Base-by-base conservation (phyloP, 495 filamentous ascomycete species). In the Hypoxylon lienhwacheense region DNA sequence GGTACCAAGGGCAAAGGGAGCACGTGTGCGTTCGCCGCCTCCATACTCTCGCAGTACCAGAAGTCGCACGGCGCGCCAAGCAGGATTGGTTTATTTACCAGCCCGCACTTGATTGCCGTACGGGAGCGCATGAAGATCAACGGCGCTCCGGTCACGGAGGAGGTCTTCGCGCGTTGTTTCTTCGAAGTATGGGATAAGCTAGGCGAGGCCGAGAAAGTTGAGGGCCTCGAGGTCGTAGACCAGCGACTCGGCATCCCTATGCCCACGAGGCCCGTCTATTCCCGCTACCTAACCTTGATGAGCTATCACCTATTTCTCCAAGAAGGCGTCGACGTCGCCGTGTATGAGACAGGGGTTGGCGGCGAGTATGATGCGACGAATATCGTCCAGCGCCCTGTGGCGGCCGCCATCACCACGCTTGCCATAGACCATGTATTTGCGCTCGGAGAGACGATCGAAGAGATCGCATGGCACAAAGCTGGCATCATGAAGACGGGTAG, bases 401-500 rank as follows among this genome's bases (percentile, higher is more conserved):
- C 82, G 1, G 80, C 80, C 2, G 91, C 85, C 0, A 88, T 98
- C 34, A 89, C 85, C 8, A 90, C 85, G 37, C 74, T 98, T 17
- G 93, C 90, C 5, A 95, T 98, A 55, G 95, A 98, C 59, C 93
- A 98, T 61, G 82, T 84, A 10, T 77, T 75, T 11, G 75, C 90
- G 65, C 79, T 98, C 24, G 93, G 93, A 10, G 68, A 80, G 25
- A 95, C 93, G 0, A 84, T 96, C 32, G 88, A 91, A 39, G 79
- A 91, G 56, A 98, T 98, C 53, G 92, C 95, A 3, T 97, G 95
- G 93, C 92, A 98, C 64, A 97, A 98, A 68, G 88, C 81, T 8
- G 93, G 93, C 8, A 92, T 97, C 42, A 86, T 96, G 74, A 98
- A 97, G 67, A 17, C 66, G 1, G 83, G 81, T 0, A 75, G 75